Conservation (phyloP, 768 basidiomycete species). For the Leccinum broughii region DNA sequence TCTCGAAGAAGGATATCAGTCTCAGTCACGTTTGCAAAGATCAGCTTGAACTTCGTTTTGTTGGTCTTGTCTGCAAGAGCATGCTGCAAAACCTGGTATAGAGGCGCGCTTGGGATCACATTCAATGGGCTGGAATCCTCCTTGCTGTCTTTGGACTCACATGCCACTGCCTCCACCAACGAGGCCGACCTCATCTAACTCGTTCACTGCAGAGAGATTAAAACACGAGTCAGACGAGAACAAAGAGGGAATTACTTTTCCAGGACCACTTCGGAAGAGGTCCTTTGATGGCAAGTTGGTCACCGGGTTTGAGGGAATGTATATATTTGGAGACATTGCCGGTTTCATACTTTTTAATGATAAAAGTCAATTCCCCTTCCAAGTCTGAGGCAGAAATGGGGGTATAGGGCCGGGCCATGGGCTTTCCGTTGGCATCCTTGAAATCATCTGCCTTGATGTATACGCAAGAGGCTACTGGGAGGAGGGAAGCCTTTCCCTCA, state of each 20-base stretch:
- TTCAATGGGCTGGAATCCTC: slow-evolving; percentile 1
- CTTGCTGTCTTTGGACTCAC: slow-evolving; percentile 40
- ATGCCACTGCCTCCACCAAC: slow-evolving; percentile 96
- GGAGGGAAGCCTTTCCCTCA: slow-evolving; percentile 71
- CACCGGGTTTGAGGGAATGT: slow-evolving; percentile 76
- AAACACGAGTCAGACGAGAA: slow-evolving; percentile 1
- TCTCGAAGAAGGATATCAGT: slow-evolving; percentile 86
- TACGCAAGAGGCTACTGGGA: slow-evolving; percentile 79
- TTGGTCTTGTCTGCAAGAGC: slow-evolving; percentile 72
- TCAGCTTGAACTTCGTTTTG: slow-evolving; percentile 91
- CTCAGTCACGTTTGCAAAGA: slow-evolving; percentile 90
- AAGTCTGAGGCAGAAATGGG: slow-evolving; percentile 78
- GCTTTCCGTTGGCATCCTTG: slow-evolving; percentile 79
- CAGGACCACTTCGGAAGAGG: slow-evolving; percentile 88
- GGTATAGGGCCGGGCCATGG: slow-evolving; percentile 90
- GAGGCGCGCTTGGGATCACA: slow-evolving; percentile 59
- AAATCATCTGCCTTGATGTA: slow-evolving; percentile 74
- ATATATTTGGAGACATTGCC: slow-evolving; percentile 88
- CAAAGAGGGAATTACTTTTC: slow-evolving; percentile 50
- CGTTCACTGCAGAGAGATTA: slow-evolving; percentile 55
- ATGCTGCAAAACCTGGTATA: slow-evolving; percentile 80
- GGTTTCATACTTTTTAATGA: slow-evolving; percentile 83
- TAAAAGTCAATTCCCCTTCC: slow-evolving; percentile 73
- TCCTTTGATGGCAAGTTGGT: slow-evolving; percentile 84
- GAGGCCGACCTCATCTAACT: slow-evolving; percentile 82